Conservation (phyloP, 345 rosid species). For the Erucastrum elatum region DNA sequence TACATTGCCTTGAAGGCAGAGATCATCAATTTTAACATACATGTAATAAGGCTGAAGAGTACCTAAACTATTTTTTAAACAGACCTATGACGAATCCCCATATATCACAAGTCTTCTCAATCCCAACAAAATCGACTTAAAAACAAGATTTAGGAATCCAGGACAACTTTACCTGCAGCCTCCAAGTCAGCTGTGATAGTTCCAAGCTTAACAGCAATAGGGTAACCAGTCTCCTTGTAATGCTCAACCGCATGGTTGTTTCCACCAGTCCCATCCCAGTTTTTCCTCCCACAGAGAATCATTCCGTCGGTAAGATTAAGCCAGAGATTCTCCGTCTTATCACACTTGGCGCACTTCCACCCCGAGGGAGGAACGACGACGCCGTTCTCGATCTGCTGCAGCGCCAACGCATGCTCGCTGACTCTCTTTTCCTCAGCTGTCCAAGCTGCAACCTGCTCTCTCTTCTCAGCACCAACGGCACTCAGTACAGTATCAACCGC, state of each 20-base stretch:
- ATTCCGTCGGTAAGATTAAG: conserved; percentile 93
- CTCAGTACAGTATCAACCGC: conserved; percentile 78
- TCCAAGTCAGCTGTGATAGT: conserved; percentile 91
- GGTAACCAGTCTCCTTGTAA: conserved; percentile 85
- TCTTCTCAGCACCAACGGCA: conserved; percentile 88
- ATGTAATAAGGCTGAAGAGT: neutral
- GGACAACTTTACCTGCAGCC: conserved; percentile 80
- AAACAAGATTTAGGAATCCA: conserved; percentile 20
- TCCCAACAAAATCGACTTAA: neutral
- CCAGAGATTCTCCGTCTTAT: conserved; percentile 92
- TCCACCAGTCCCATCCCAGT: conserved; percentile 99
- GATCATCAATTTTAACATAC: neutral
- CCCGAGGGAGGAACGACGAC: conserved; percentile 80
- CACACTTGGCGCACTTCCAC: conserved; percentile 92
- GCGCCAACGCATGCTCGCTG: conserved; percentile 73
- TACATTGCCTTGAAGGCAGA: conserved; percentile 17
- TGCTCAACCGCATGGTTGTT: conserved; percentile 92
- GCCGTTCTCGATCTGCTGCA: conserved; percentile 77
- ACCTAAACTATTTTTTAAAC: neutral
- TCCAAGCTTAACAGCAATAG: conserved; percentile 98
- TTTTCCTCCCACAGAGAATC: conserved; percentile 92
- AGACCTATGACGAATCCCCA: neutral
- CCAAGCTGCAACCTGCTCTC: conserved; percentile 93
- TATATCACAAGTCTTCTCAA: too few species aligned
- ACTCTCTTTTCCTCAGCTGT: conserved; percentile 83